phyloP scores from a whole-genome alignment of 2,329 filamentous ascomycete genomes.

The Exophiala oligosperma region DNA sequence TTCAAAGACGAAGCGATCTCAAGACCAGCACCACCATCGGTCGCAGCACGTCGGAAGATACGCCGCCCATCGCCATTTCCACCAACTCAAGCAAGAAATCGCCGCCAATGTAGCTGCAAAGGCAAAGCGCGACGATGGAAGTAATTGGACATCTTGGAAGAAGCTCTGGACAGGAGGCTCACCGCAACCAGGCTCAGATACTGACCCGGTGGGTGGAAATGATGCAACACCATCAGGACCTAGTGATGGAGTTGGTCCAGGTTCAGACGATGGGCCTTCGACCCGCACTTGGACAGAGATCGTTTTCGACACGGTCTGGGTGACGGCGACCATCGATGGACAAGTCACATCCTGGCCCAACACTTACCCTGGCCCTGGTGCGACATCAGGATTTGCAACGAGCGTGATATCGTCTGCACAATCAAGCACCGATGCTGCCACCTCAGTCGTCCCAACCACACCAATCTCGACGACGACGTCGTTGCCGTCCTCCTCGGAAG shows the following conservation, averaged over 20 bases:
- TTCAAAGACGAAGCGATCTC: conserved; percentile 39
- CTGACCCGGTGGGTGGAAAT: too few species aligned
- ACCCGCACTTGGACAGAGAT: too few species aligned
- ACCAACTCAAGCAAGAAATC: conserved; percentile 40
- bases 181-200: too few species aligned
- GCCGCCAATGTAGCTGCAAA: conserved; percentile 1
- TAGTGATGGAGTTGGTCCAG: conserved; percentile 32
- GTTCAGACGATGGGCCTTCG: neutral
- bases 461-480: neutral
- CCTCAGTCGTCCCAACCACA: neutral
- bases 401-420: conserved; percentile 1
- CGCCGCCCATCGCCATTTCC: conserved; percentile 53
- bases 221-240: too few species aligned
- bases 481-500: neutral
- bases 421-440: conserved; percentile 1
- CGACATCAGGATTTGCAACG: conserved; percentile 5
- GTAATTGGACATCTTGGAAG: neutral
- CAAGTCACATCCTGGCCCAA: conserved; percentile 60
- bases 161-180: conserved; percentile 21
- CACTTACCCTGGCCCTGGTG: conserved; percentile 41
- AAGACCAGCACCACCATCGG: conserved; percentile 31
- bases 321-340: conserved; percentile 62
- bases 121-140: neutral
- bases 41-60: conserved; percentile 37
- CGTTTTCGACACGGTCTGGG: conserved; percentile 29